Evolutionary conservation across 352 stramenopile species (phyloP), one percentile per base, ranked within the genome.

Genomic region (Phytophthora hibernalis): DNA sequence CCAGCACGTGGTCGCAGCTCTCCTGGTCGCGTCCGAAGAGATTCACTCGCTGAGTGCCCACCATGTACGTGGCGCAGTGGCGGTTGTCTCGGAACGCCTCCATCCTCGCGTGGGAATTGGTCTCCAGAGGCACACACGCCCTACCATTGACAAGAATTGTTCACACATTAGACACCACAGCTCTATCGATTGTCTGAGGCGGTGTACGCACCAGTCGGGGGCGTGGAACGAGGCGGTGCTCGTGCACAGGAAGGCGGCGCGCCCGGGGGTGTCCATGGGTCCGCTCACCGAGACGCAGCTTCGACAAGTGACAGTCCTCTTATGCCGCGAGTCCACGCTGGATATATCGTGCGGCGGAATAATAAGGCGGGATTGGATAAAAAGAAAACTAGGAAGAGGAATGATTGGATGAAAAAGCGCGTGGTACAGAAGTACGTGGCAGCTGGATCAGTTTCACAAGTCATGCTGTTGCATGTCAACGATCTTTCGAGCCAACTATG

Each of bases 11-110:
- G 68, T 96, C 87, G 67, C 87, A 94, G 61, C 67, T 88, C 54
- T 93, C 83, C 59, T 95, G 89, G 60, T 96, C 89, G 26, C 89
- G 89, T 0, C 89, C 89, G 55, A 96, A 95, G 33, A 95, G 59
- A 57, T 89, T 95, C 38, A 96, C 82, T 30, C 79, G 77, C 57
- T 95, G 89, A 47, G 85, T 95, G 30, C 83, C 76, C 50, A 95
- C 77, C 83, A 95, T 92, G 70, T 95, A 93, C 51, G 87, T 95
- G 16, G 85, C 87, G 52, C 87, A 95, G 52, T 93, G 87, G 21
- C 83, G 80, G 51, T 72, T 85, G 51, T 95, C 85, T 21, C 85
- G 80, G 54, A 86, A 93, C 21, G 87, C 87, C 35, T 95, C 87
- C 16, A 95, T 68, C 31, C 87, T 72, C 20, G 83, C 85, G 72